Evolutionary conservation across 345 rosid species (phyloP).

Genomic region (Hirschfeldia incana): DNA sequence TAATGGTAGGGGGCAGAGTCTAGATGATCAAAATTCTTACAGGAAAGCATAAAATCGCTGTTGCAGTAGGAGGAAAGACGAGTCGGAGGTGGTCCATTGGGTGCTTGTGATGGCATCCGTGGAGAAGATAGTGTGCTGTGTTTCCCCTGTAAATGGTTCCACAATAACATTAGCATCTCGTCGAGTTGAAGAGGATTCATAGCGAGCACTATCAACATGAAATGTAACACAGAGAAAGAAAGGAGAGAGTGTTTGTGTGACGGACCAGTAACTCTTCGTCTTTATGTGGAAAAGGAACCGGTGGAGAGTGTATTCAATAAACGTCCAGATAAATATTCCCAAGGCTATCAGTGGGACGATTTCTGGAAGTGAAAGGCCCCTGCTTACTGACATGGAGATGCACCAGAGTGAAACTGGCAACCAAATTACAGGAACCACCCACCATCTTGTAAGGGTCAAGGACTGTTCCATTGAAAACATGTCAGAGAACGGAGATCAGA

Average conservation of each 20-base stretch:
- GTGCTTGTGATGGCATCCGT: slow-evolving; percentile 98
- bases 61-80: slow-evolving; percentile 86
- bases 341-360: slow-evolving; percentile 40
- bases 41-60: slow-evolving; percentile 64
- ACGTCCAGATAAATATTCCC: slow-evolving; percentile 71
- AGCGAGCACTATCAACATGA: background rate
- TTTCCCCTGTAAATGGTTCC: slow-evolving; percentile 63
- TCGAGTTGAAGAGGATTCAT: background rate
- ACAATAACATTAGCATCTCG: slow-evolving; percentile 7
- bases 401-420: slow-evolving; percentile 59
- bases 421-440: slow-evolving; percentile 78
- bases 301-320: slow-evolving; percentile 66
- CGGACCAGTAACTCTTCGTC: slow-evolving; percentile 65
- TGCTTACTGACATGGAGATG: slow-evolving; percentile 42
- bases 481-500: slow-evolving; percentile 20
- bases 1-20: background rate
- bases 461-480: slow-evolving; percentile 44
- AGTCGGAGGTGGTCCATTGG: slow-evolving; percentile 92
- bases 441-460: slow-evolving; percentile 77
- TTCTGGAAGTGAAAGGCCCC: slow-evolving; percentile 51
- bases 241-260: background rate
- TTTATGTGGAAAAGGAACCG: slow-evolving; percentile 76
- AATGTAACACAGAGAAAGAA: slow-evolving; percentile 10
- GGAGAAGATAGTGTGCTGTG: slow-evolving; percentile 84
- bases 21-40: slow-evolving; percentile 45